Evolutionary conservation across 1,284 basidiomycete genomes (phyloP), one percentile per base, ranked within the genome.

Genomic region (Cryptococcus sp.): DNA sequence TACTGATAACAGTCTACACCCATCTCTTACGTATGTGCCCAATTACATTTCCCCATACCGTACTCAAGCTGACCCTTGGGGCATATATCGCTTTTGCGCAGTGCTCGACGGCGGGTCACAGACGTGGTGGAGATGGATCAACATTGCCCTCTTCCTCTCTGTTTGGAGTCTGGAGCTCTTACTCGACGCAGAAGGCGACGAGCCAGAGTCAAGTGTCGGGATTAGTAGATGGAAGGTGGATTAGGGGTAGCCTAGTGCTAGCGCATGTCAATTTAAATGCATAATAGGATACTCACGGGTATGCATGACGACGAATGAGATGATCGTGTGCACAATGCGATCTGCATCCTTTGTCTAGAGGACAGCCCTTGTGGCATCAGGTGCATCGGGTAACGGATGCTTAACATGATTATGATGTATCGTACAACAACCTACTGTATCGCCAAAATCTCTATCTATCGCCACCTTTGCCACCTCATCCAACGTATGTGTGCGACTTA

Each of bases 101-200:
- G 75, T 78, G 50, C 70, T 79, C 45, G 77, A 79, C 59, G 74
- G 73, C 5, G 77, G 77, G 17, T 75, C 74, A 6, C 77, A 79
- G 57, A 74, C 74, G 16, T 79, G 77, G 77, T 79, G 76, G 76
- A 60, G 77, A 55, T 79, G 77, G 77, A 69, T 76, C 62, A 79
- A 78, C 60, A 75, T 79, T 19, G 70, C 73, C 15, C 61, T 79
- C 10, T 76, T 77, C 64, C 68, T 79, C 2, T 62, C 74, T n/a
- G 74, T 78, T 3, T 79, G 77, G 77, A 72, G 69, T 37, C 62
- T 79, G 23, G 77, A 79, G 65, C 61, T 79, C 1, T 57, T 76
- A 17, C 65, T 79, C n/a, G 77, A 79, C 52, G 72, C 72, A 16
- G 76, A 79, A 22, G 66, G 62, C 4, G 77, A 79, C 43, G 77